Evolutionary conservation across 208 protist genomes (phyloP).

Genomic region (Giardia muris): DNA sequence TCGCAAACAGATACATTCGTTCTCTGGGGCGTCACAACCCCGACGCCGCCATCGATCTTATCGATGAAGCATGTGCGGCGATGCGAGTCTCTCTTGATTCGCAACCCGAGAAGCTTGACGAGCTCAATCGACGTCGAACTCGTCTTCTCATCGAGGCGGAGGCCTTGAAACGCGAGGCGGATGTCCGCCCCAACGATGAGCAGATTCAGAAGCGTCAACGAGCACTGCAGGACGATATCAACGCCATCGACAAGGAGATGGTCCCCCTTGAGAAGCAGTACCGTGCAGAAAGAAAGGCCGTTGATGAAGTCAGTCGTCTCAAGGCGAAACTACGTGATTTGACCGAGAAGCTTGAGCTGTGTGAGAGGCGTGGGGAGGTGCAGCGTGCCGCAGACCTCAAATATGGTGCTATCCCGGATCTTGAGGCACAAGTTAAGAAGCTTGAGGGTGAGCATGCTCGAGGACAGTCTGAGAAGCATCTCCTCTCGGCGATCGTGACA

Average conservation of each 20-base stretch:
- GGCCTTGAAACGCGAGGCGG: conserved; percentile 66
- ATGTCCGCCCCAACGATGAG: conserved; percentile 52
- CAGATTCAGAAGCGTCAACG: not conserved
- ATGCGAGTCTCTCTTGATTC: conserved; percentile 70
- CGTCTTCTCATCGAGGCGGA: conserved; percentile 65
- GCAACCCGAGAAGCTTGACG: conserved; percentile 77
- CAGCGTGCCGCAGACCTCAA: conserved; percentile 65
- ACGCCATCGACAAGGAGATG: conserved; percentile 57
- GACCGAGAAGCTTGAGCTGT: conserved; percentile 58
- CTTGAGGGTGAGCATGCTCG: not conserved
- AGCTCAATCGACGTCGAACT: conserved; percentile 46
- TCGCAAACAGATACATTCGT: conserved; percentile 71
- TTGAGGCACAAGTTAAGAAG: conserved; percentile 57
- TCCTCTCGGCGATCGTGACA: conserved; percentile 36
- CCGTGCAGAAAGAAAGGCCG: conserved; percentile 55
- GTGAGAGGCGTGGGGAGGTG: conserved; percentile 24
- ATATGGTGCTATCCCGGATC: conserved; percentile 77
- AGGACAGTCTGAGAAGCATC: conserved; percentile 30
- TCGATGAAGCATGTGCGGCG: conserved; percentile 80
- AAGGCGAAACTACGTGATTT: conserved; percentile 65
- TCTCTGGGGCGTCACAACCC: conserved; percentile 71
- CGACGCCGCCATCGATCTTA: conserved; percentile 93
- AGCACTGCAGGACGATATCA: conserved; percentile 56
- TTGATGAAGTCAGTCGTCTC: conserved; percentile 62
- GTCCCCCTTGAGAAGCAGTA: conserved; percentile 59